Evolutionary conservation across 306 rosid species (phyloP), one percentile per base, ranked within the genome.

Genomic region (Herpetospermum pedunculosum): DNA sequence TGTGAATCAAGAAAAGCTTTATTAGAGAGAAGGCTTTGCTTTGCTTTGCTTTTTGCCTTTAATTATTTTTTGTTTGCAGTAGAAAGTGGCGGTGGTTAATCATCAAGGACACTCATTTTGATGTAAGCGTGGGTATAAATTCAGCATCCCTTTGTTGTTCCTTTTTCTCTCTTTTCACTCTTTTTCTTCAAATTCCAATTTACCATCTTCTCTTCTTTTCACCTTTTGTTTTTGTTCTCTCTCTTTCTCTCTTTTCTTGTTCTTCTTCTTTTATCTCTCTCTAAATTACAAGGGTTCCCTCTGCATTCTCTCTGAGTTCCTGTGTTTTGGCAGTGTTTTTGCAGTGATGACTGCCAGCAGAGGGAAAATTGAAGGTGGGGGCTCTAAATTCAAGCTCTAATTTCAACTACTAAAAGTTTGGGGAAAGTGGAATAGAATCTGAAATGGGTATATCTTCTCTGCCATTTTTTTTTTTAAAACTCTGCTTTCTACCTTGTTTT

Each of bases 71-170:
- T n/a, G n/a, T n/a, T 75, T 81, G 79, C 85, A 41, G 86, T 78
- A 18, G 86, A 87, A 87, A 84, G 87, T 80, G 92, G 87, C 91
- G 95, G 95, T 87, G 96, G 96, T 91, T 89, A 94, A 89, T 94
- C 97, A 94, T 91, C 89, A 81, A 89, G 74, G 88, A 94, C 96
- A 77, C 92, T 84, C 77, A 75, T 88, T 89, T 94, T 89, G 1
- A 89, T 87, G 97, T 62, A 84, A 78, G 96, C 90, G 86, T 88
- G 97, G 89, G 91, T 86, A 76, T 76, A 76, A 60, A 63, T 62
- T 11, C 73, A 60, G 37, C n/a, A n/a, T 37, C 29, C 44, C 71
- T 62, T 75, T 35, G n/a, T 46, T 8, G 2, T 35, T 62, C 3
- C 40, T 35, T 52, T 46, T 46, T 35, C 43, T n/a, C n/a, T n/a